These are phyloP conservation scores for Selaginella tamariscina DNA, from an alignment of 75 land plant species.

Conservation along the genomic window DNA sequence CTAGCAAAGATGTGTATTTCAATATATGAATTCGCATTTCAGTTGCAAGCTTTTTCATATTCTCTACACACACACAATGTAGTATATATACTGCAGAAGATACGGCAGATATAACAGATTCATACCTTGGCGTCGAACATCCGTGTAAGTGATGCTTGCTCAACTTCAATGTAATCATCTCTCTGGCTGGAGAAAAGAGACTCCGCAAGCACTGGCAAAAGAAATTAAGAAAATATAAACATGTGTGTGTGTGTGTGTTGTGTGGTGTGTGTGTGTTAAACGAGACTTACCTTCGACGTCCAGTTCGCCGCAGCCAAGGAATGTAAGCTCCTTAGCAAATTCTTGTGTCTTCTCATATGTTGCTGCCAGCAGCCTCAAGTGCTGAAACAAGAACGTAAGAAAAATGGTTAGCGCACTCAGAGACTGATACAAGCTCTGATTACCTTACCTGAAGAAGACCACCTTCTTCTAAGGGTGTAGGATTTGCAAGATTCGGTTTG, in stretches of 20 bases:
- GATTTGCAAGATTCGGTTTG: slow-evolving; percentile 71
- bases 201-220: slow-evolving; percentile 72
- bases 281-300: slow-evolving; percentile 78
- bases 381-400: slow-evolving; percentile 37
- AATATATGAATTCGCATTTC: too few relatives aligned
- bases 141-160: slow-evolving; percentile 80
- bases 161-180: slow-evolving; percentile 89
- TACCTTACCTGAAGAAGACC: slow-evolving; percentile 75
- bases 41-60: too few relatives aligned
- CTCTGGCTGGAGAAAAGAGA: slow-evolving; percentile 76
- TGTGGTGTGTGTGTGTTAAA: background rate
- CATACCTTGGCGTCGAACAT: slow-evolving; percentile 75
- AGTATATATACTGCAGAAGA: background rate
- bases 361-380: slow-evolving; percentile 79
- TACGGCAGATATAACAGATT: background rate
- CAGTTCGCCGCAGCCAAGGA: slow-evolving; percentile 90
- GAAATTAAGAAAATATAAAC: background rate
- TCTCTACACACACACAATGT: too few relatives aligned
- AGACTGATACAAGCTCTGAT: too few relatives aligned
- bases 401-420: too few relatives aligned
- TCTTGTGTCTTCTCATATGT: slow-evolving; percentile 94
- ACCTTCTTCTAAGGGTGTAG: slow-evolving; percentile 79
- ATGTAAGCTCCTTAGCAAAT: slow-evolving; percentile 73
- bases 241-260: too few relatives aligned
- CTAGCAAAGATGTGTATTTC: too few relatives aligned